Percentiles rank a stretch among this genome's conserved stretches.
Evolutionary conservation across 1,139 yeast genomes (phyloP).

Genomic region (Hansenula lynferdii): DNA sequence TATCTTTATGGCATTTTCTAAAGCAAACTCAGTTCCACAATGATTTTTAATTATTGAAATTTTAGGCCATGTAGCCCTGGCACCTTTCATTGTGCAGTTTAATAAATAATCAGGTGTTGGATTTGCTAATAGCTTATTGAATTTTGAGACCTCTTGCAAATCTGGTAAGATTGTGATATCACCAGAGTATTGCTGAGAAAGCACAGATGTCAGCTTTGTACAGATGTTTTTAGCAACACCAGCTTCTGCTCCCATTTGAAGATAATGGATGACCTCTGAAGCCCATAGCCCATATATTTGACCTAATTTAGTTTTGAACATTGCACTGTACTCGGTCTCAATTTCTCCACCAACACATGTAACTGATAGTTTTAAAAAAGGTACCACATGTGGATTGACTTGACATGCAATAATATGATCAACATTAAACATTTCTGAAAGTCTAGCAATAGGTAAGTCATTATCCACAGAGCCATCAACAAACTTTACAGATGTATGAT

Average conservation of each 20-base stretch:
- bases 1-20: conserved; percentile 70
- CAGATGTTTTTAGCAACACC: conserved; percentile 72
- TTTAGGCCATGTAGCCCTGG: conserved; percentile 92
- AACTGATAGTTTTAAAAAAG: conserved; percentile 65
- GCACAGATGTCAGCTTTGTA: conserved; percentile 66
- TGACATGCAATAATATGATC: conserved; percentile 97
- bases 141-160: conserved; percentile 48
- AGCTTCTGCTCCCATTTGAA: conserved; percentile 56
- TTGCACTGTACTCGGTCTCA: conserved; percentile 55
- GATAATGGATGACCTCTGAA: conserved; percentile 72
- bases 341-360: conserved; percentile 67
- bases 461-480: conserved; percentile 97
- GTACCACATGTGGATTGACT: conserved; percentile 95
- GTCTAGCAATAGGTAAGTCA: conserved; percentile 83
- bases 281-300: conserved; percentile 55
- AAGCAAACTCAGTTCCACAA: conserved; percentile 82
- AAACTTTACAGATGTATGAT: conserved; percentile 72
- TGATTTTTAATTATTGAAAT: conserved; percentile 79
- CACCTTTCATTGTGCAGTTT: conserved; percentile 76
- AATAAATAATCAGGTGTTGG: conserved; percentile 74
- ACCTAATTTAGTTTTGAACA: conserved; percentile 48
- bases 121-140: conserved; percentile 62
- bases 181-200: conserved; percentile 87
- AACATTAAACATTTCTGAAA: conserved; percentile 94
- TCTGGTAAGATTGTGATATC: conserved; percentile 91